Conservation (phyloP, 306 rosid genomes). For the Argentina anserina region DNA sequence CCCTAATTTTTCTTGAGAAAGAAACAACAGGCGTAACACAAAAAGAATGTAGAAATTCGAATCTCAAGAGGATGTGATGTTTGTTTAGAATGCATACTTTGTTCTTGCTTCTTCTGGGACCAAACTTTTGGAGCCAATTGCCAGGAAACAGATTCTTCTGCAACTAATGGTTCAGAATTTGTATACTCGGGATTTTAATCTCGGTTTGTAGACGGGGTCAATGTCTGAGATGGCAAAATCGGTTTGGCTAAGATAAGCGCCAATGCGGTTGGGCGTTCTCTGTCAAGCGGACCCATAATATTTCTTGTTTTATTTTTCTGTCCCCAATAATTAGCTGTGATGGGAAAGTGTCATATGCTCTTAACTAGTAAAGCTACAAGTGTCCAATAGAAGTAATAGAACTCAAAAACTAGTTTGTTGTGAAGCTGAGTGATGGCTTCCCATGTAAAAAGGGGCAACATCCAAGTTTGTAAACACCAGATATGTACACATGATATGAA, state of each 20-base stretch:
- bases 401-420: neutral
- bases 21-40: neutral
- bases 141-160: neutral
- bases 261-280: neutral
- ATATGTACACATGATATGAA: neutral
- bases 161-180: neutral
- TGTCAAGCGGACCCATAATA: neutral
- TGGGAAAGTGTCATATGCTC: neutral
- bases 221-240: constrained; percentile 1
- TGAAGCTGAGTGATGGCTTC: neutral
- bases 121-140: constrained; percentile 2
- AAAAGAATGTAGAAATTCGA: neutral
- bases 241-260: neutral
- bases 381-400: neutral
- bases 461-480: neutral
- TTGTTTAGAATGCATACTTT: constrained; percentile 1
- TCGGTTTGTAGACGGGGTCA: constrained; percentile 1
- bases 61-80: neutral
- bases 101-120: constrained; percentile 15
- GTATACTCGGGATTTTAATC: neutral
- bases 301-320: neutral
- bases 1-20: neutral
- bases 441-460: neutral
- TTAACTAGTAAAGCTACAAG: neutral
- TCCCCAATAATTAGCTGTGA: neutral